A percentile compares a stretch with the other conserved stretches of the same genome.
These are phyloP conservation scores for Amaranthus cruentus DNA, from an alignment of 148 eudicot species.

Conservation along the genomic window DNA sequence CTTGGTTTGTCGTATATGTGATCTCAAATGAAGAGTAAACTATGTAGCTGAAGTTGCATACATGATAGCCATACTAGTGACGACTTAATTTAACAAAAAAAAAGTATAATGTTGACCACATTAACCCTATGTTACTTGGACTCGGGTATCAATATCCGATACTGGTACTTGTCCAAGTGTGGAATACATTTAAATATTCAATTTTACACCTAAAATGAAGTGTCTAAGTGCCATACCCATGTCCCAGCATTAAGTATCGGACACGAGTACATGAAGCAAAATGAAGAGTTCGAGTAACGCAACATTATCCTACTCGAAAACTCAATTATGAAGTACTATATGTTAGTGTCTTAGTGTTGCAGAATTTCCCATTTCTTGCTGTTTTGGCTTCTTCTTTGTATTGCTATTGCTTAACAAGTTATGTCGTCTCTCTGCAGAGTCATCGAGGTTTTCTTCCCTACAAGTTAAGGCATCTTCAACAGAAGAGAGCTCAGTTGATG, in stretches of 20 bases:
- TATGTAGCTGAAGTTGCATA: background rate
- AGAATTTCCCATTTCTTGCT: background rate
- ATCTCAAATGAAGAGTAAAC: background rate
- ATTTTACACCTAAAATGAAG: too few species aligned
- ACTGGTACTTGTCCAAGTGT: too few species aligned
- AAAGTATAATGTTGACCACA: background rate
- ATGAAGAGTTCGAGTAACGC: too few species aligned
- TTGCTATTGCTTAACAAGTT: background rate
- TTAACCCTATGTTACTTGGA: background rate
- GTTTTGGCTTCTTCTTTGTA: background rate
- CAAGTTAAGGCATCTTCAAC: constrained; percentile 67
- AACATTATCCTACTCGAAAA: too few species aligned
- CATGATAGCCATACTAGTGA: background rate
- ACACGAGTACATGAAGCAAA: too few species aligned
- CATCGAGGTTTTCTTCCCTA: constrained; percentile 55
- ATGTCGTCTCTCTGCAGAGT: constrained; percentile 34
- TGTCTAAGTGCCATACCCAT: too few species aligned
- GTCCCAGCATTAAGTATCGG: too few species aligned
- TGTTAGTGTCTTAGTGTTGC: too few species aligned
- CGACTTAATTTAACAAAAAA: background rate
- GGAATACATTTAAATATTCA: too few species aligned
- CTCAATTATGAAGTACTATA: too few species aligned
- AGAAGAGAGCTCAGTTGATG: constrained; percentile 62
- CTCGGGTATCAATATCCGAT: too few species aligned
- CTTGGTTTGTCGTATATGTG: background rate